Evolutionary conservation across 2,329 filamentous ascomycete species (phyloP), one percentile per base, ranked within the genome.

Genomic region (Calonectria multiphialidica): DNA sequence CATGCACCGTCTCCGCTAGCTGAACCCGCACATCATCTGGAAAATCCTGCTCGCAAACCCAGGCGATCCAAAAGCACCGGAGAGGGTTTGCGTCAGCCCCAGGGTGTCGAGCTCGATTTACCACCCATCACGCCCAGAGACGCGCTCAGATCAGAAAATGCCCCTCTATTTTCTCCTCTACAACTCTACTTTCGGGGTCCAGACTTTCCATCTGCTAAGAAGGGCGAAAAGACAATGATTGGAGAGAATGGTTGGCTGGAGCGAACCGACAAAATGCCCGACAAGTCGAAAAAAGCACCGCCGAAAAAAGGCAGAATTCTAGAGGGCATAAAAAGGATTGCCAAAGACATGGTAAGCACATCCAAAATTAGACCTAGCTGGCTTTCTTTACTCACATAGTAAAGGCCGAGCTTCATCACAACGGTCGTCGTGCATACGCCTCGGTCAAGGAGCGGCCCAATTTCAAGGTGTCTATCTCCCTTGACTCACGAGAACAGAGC

Each of bases 221-320:
- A 81, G 61, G 84, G 85, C 0, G 83, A 83, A 44, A 91, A 91
- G 83, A 86, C 82, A 3, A 80, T 91, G 79, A 87, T 91, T 70
- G 89, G 90, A 3, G 81, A 87, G 3, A 86, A 89, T 59, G 90
- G 90, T 25, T 91, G 89, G 89, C 84, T 91, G 2, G 89, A 90
- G 77, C 84, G 84, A 18, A 87, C 83, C 1, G 81, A 80, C 7
- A 70, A 70, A 15, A 42, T 47, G 8, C 70, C 68, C 4, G 76
- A 80, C 1, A 76, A 78, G 42, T 74, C 69, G 2, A 80, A 75
- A 25, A 82, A 80, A 72, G 67, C 77, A 2, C 76, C 78, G 0
- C 78, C 81, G 47, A 88, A 86, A 76, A 87, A 84, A 72, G 69
- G 76, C 0, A 80, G 85, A 0, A 84, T 90, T 50, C 74, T 89